Evolutionary conservation across 2,329 filamentous ascomycete genomes (phyloP).

Genomic region (Fusarium nelsonii): DNA sequence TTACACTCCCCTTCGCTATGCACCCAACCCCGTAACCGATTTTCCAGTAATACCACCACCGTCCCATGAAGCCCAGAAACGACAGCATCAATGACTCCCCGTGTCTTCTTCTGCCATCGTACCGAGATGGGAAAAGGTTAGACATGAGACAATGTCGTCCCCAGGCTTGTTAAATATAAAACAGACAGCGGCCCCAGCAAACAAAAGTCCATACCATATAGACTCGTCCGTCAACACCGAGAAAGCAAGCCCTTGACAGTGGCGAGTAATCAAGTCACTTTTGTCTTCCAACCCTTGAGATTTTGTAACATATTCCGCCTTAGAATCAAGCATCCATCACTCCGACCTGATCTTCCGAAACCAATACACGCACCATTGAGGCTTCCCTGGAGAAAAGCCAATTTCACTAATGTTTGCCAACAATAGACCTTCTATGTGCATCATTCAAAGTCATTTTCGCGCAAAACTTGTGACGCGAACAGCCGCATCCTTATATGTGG

Average conservation of each 20-base stretch:
- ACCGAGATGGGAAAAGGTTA: slow-evolving; percentile 10
- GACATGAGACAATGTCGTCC: slow-evolving; percentile 17
- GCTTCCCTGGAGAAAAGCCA: slow-evolving; percentile 56
- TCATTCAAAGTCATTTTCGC: slow-evolving; percentile 56
- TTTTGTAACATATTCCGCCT: slow-evolving; percentile 53
- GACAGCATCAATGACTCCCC: slow-evolving; percentile 4
- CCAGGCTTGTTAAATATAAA: slow-evolving; percentile 52
- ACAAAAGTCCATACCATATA: slow-evolving; percentile 50
- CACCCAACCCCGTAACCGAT: slow-evolving; percentile 55
- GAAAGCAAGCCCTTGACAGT: slow-evolving; percentile 46
- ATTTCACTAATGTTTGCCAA: slow-evolving; percentile 61
- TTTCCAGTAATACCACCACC: slow-evolving; percentile 58
- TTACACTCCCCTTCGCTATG: slow-evolving; percentile 61
- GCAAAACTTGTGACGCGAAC: slow-evolving; percentile 47
- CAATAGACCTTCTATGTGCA: slow-evolving; percentile 60
- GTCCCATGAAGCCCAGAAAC: slow-evolving; percentile 37
- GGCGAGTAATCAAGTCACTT: slow-evolving; percentile 53
- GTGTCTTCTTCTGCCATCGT: slow-evolving; percentile 4
- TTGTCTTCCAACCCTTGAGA: slow-evolving; percentile 57
- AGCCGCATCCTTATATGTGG: slow-evolving; percentile 34
- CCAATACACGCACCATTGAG: slow-evolving; percentile 54
- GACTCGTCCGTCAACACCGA: slow-evolving; percentile 51
- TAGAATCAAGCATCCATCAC: slow-evolving; percentile 56
- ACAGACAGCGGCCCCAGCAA: slow-evolving; percentile 49
- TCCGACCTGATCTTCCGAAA: slow-evolving; percentile 54